Evolutionary conservation across 495 filamentous ascomycete species (phyloP), one percentile per base, ranked within the genome.

Genomic region (Penicillium macrosclerotiorum): DNA sequence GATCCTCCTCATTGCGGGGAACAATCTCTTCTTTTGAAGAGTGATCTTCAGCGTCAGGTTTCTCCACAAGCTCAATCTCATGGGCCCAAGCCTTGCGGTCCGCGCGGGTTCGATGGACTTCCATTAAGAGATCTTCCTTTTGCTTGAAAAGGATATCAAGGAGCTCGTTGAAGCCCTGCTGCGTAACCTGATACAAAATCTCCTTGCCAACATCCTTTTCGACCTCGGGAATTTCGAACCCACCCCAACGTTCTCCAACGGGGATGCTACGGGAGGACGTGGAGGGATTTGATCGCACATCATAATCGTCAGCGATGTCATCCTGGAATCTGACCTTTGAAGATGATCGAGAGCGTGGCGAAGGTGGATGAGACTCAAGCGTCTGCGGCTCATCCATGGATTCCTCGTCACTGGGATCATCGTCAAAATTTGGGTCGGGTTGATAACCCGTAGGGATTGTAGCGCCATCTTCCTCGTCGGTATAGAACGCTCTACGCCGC

Each of bases 81-180:
- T 68, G 52, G 17, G 80, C 69, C 67, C 78, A 78, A 37, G 66
- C 68, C 33, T 80, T 72, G 27, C 89, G 82, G 42, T 82, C 72
- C 16, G 68, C 63, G 43, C 80, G 83, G 1, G 81, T 89, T 12
- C 77, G 72, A 29, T 79, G 77, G 7, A 79, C 82, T 38, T 85
- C 77, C 49, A 95, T 71, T 7, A 90, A 81, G 6, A 86, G 62
- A 45, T 89, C 83, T 65, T 98, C 93, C 49, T 86, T 85, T 18
- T 73, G 72, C 52, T 83, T 83, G 71, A 97, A 97, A 0, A 98
- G 71, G 8, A 82, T 72, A 60, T 96, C 88, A 4, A 98, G 78
- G 3, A 97, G 71, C 62, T 97, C 90, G 57, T 96, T 96, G 63
- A 95, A 85, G 1, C 86, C 89, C 57, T 95, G 84, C 56, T 95